Percentiles rank a stretch among this genome's conserved stretches.
phyloP scores from a whole-genome alignment of 495 filamentous ascomycete species.

The Annulohypoxylon maeteangense region DNA sequence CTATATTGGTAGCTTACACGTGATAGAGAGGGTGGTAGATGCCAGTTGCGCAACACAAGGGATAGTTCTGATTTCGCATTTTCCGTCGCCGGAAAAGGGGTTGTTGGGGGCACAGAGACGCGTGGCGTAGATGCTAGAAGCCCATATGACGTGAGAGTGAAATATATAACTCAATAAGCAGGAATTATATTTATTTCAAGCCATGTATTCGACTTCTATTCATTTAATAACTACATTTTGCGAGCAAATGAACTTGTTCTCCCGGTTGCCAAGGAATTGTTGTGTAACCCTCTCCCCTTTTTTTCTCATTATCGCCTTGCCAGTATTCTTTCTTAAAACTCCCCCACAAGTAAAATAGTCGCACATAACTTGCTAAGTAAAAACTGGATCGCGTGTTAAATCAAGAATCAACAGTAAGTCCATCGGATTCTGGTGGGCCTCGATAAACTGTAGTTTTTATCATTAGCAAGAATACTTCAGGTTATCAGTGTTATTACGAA shows the following conservation, averaged over 20 bases:
- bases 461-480: neutral
- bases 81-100: neutral
- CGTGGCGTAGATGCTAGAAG: neutral
- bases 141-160: neutral
- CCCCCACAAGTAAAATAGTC: neutral
- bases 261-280: neutral
- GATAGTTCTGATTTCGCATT: no score
- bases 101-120: neutral
- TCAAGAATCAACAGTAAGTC: constrained; percentile 34
- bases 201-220: neutral
- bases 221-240: neutral
- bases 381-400: neutral
- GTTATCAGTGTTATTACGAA: neutral
- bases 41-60: no score
- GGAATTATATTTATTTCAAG: neutral
- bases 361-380: neutral
- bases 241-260: neutral
- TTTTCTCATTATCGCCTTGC: neutral
- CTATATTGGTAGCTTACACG: no score
- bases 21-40: no score
- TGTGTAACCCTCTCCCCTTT: neutral
- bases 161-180: neutral
- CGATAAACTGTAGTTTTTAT: constrained; percentile 36
- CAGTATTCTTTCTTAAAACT: neutral
- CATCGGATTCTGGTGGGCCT: constrained; percentile 45